These are phyloP conservation scores for Serendipita sp. DNA, from an alignment of 1,284 basidiomycete genomes.

Conservation along the genomic window DNA sequence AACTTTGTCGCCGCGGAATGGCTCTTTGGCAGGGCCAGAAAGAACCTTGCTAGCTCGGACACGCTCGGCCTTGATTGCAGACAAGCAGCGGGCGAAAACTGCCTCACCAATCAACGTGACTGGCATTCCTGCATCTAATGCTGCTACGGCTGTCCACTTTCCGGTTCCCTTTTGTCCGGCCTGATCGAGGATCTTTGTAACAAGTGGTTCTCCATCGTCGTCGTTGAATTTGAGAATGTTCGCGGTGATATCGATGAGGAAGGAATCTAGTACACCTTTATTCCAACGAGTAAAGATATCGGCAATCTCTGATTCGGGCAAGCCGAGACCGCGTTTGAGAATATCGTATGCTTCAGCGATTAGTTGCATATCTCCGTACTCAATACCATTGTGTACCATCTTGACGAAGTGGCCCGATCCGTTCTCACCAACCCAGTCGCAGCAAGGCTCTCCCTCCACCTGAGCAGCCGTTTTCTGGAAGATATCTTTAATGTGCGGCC, in stretches of 20 bases:
- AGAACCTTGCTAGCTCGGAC: slow-evolving; percentile 83
- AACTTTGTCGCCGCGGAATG: slow-evolving; percentile 96
- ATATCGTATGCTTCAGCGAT: slow-evolving; percentile 99
- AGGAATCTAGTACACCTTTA: slow-evolving; percentile 97
- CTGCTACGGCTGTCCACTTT: slow-evolving; percentile 99
- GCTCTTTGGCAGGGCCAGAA: slow-evolving; percentile 76
- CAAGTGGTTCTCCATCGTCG: slow-evolving; percentile 80
- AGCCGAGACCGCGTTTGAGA: slow-evolving; percentile 88
- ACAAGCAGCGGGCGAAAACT: slow-evolving; percentile 97
- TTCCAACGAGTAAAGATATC: slow-evolving; percentile 89
- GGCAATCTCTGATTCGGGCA: slow-evolving; percentile 75
- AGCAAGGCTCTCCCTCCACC: slow-evolving; percentile 91
- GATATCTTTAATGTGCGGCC: slow-evolving; percentile 95
- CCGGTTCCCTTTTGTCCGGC: slow-evolving; percentile 99
- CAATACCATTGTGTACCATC: slow-evolving; percentile 99
- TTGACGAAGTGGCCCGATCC: slow-evolving; percentile 94
- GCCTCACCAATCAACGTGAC: slow-evolving; percentile 99
- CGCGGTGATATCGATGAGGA: slow-evolving; percentile 96
- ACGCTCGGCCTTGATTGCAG: slow-evolving; percentile 96
- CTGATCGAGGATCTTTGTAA: slow-evolving; percentile 87
- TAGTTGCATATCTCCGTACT: slow-evolving; percentile 99
- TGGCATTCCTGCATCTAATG: slow-evolving; percentile 86
- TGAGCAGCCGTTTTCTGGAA: slow-evolving; percentile 98
- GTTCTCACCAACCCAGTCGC: slow-evolving; percentile 97
- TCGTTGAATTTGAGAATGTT: slow-evolving; percentile 96